Base-by-base conservation (phyloP, 441 rosid genomes). In the Erysimum cheiri region DNA sequence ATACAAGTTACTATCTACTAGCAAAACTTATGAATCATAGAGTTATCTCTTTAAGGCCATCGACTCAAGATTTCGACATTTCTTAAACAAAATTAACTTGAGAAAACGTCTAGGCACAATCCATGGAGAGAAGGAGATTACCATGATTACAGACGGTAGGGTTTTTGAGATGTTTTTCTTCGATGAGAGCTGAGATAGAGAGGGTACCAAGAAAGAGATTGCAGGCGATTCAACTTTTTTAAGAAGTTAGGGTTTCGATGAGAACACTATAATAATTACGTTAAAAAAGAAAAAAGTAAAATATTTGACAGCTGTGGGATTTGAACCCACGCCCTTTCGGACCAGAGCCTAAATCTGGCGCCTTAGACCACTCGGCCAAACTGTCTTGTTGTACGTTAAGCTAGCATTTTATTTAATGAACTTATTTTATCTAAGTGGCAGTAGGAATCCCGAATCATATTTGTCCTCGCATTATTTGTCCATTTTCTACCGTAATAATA, bases 291-390 rank as follows among this genome's bases (percentile, higher is more conserved):
- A 7, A 9, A 39, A 2, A n/a, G 0, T 15, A 6, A 46, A 32
- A 33, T 0, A 32, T 0, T n/a, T 37, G 69, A 65, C 60, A 65
- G 49, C 70, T 37, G 94, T 92, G 97, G 98, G 96, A 87, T 88
- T 90, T 92, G 97, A 95, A 92, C 98, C 97, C 97, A 92, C 97
- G 96, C 96, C 97, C 92, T 95, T 89, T 87, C 94, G 97, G 95
- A 95, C 96, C 91, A 95, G 95, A 92, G 91, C 97, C 97, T 89
- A 87, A 96, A 91, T 89, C 97, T 91, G 98, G 97, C 97, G 94
- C 98, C 98, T 93, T 89, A 88, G 94, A 89, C 97, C 98, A 93
- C 69, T 64, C 69, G 69, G 69, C 69, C 69, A 64, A 64, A 64
- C 47, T 64, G 69, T 64, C 58, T 22, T 48, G 1, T 3, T 59